phyloP scores from a whole-genome alignment of 257 asterid species.

The Nicotiana otophora region DNA sequence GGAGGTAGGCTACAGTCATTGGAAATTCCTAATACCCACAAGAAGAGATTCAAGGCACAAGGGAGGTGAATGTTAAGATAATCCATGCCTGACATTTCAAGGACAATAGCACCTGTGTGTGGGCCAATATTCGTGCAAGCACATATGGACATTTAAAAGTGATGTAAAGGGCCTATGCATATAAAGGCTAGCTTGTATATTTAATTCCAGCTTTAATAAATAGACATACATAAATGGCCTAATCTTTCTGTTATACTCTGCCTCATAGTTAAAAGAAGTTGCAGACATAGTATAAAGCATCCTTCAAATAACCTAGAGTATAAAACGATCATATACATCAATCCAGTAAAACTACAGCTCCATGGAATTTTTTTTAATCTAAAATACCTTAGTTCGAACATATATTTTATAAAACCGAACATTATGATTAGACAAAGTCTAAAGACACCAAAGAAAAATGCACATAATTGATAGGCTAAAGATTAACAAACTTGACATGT shows the following conservation, averaged over 20 bases:
- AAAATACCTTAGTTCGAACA: not conserved
- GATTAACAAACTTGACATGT: slow-evolving; percentile 4
- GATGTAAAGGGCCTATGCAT: not conserved
- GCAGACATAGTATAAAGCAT: not conserved
- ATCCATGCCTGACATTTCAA: not conserved
- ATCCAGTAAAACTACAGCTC: not conserved
- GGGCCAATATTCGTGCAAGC: not conserved
- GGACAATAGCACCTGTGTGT: not conserved
- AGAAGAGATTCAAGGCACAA: not conserved
- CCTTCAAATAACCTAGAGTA: not conserved
- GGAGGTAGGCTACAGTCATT: not conserved
- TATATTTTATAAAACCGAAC: not conserved
- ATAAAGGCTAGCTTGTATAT: not conserved
- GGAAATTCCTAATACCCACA: not conserved
- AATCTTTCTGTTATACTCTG: not conserved
- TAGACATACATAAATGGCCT: not conserved
- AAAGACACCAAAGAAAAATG: not conserved
- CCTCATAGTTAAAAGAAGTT: not conserved
- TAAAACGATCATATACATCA: not conserved
- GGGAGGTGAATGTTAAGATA: not conserved
- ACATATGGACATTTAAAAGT: not conserved
- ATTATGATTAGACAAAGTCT: not conserved
- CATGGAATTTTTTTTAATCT: not conserved
- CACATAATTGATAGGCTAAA: not conserved
- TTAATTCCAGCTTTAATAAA: not conserved